Percentiles rank a stretch among this genome's conserved stretches.
Evolutionary conservation across 2,329 filamentous ascomycete species (phyloP).

Genomic region (Paraphaeosphaeria sporulosa): DNA sequence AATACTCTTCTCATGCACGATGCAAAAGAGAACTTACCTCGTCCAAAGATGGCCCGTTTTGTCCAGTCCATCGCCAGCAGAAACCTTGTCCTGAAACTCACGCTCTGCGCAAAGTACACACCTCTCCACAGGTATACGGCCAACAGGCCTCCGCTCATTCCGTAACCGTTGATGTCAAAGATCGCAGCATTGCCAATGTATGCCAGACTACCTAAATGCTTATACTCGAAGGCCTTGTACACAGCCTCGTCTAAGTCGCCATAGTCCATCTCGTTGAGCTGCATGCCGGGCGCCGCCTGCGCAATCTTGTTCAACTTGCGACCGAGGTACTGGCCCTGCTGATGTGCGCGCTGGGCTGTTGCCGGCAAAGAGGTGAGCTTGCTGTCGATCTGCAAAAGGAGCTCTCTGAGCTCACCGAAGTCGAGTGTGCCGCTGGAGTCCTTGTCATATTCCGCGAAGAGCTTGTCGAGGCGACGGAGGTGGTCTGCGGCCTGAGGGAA

Average conservation of each 20-base stretch:
- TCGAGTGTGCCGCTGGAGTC: conserved; percentile 93
- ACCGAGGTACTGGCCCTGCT: conserved; percentile 92
- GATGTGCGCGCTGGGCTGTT: conserved; percentile 94
- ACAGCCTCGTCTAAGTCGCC: conserved; percentile 91
- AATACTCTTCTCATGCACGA: not conserved
- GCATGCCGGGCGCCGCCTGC: conserved; percentile 75
- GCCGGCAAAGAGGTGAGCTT: conserved; percentile 95
- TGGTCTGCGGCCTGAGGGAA: conserved; percentile 92
- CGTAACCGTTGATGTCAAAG: conserved; percentile 86
- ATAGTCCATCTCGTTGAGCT: conserved; percentile 81
- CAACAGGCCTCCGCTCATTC: conserved; percentile 81
- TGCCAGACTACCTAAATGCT: conserved; percentile 87
- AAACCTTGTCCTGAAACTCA: conserved; percentile 87
- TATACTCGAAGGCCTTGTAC: conserved; percentile 95
- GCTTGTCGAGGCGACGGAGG: conserved; percentile 84
- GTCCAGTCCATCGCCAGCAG: conserved; percentile 98
- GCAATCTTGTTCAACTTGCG: conserved; percentile 94
- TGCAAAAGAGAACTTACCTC: conserved; percentile 70
- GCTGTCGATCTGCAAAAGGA: conserved; percentile 89
- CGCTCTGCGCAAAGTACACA: conserved; percentile 97
- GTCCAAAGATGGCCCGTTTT: conserved; percentile 93
- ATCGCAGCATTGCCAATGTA: conserved; percentile 97
- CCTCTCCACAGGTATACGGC: conserved; percentile 96
- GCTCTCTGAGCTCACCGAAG: conserved; percentile 87
- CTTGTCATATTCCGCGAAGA: conserved; percentile 91